These are phyloP conservation scores for Globisporangium polare DNA, from an alignment of 352 stramenopile genomes.

Conservation along the genomic window DNA sequence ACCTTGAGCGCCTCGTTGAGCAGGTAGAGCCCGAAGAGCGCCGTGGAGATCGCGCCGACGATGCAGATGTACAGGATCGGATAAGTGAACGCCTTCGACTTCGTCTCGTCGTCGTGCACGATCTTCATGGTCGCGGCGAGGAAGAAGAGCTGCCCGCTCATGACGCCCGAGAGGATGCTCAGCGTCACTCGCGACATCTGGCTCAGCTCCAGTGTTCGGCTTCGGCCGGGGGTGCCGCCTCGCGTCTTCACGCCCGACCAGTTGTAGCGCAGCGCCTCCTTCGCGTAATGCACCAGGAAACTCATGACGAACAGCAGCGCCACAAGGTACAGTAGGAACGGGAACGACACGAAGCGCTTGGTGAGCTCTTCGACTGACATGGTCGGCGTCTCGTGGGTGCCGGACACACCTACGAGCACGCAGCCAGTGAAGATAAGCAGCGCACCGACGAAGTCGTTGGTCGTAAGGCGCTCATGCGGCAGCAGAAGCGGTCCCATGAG, in stretches of 20 bases:
- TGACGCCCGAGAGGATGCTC: constrained; percentile 61
- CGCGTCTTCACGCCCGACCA: constrained; percentile 13
- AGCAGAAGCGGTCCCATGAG: constrained; percentile 68
- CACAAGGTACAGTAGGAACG: constrained; percentile 61
- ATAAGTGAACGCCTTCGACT: constrained; percentile 39
- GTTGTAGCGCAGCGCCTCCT: constrained; percentile 48
- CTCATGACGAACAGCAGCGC: constrained; percentile 35
- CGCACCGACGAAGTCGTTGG: constrained; percentile 71
- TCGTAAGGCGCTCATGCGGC: constrained; percentile 62
- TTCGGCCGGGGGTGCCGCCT: constrained; percentile 19
- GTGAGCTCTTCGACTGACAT: constrained; percentile 58
- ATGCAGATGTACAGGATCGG: constrained; percentile 74
- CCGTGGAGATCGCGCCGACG: constrained; percentile 51
- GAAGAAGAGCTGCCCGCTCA: constrained; percentile 80
- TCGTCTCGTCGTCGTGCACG: constrained; percentile 52
- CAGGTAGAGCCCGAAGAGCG: constrained; percentile 63
- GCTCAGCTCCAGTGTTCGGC: constrained; percentile 27
- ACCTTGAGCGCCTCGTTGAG: constrained; percentile 79
- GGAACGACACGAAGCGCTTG: constrained; percentile 46
- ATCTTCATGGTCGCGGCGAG: constrained; percentile 62
- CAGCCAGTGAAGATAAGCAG: constrained; percentile 76
- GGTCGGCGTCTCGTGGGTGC: constrained; percentile 56
- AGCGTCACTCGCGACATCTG: constrained; percentile 46
- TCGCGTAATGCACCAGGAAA: constrained; percentile 52
- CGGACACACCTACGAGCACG: constrained; percentile 67